phyloP scores from a whole-genome alignment of 306 rosid genomes.

The Cotoneaster glaucophyllus region DNA sequence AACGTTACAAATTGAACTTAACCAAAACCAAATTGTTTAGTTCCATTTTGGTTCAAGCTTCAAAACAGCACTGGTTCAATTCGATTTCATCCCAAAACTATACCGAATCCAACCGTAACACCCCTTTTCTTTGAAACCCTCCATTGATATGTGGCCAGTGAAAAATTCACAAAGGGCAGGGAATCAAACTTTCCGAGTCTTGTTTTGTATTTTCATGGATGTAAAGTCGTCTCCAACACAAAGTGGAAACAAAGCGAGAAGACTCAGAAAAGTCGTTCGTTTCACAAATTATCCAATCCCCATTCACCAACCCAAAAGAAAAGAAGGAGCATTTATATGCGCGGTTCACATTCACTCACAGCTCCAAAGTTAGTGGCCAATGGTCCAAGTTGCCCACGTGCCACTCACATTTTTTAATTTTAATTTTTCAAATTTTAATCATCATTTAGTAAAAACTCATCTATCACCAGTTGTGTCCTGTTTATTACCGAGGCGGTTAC shows the following conservation, averaged over 20 bases:
- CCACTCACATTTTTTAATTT: neutral
- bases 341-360: neutral
- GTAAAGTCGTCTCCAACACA: neutral
- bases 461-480: neutral
- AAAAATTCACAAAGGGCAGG: neutral
- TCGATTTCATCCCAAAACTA: too few relatives aligned
- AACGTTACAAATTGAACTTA: accelerated
- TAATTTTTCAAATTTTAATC: neutral
- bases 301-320: neutral
- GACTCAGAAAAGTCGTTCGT: neutral
- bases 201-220: neutral
- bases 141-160: neutral
- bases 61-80: too few relatives aligned
- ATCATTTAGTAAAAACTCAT: neutral
- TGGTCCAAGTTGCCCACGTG: neutral
- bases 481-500: too few relatives aligned
- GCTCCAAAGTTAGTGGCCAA: neutral
- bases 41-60: too few relatives aligned
- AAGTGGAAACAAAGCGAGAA: neutral
- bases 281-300: neutral
- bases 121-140: neutral
- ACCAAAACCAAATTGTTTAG: too few relatives aligned
- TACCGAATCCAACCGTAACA: too few relatives aligned
- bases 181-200: neutral
- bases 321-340: neutral